These are phyloP conservation scores for Apium graveolens DNA, from an alignment of 129 eudicot species.

Conservation along the genomic window DNA sequence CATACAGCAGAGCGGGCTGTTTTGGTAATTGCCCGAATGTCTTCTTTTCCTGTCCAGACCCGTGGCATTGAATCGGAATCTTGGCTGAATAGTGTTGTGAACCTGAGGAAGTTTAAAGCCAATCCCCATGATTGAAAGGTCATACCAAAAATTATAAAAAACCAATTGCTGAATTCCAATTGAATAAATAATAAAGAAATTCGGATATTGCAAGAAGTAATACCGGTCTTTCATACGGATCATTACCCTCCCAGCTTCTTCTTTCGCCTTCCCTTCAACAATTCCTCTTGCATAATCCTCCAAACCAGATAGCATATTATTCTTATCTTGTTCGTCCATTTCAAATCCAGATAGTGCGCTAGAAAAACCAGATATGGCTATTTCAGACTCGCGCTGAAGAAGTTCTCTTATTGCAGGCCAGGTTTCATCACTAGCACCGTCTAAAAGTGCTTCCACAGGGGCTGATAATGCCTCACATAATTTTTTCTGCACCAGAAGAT, in stretches of 20 bases:
- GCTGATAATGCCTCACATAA: constrained; percentile 66
- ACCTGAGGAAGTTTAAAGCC: constrained; percentile 34
- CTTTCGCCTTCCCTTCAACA: constrained; percentile 79
- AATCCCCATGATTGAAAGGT: background rate
- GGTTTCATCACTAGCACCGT: constrained; percentile 80
- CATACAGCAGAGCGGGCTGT: constrained; percentile 91
- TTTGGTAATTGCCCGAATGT: constrained; percentile 85
- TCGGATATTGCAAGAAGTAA: background rate
- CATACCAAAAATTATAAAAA: background rate
- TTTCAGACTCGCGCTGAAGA: constrained; percentile 68
- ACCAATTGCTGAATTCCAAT: background rate
- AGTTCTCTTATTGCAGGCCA: constrained; percentile 97
- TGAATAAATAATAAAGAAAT: background rate
- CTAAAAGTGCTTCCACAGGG: constrained; percentile 93
- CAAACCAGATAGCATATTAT: constrained; percentile 61
- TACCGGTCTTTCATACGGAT: constrained; percentile 95
- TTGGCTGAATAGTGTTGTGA: constrained; percentile 77
- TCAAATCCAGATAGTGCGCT: constrained; percentile 78
- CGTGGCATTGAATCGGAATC: constrained; percentile 96
- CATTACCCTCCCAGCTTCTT: constrained; percentile 89
- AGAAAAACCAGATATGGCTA: constrained; percentile 57
- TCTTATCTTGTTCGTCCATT: constrained; percentile 58
- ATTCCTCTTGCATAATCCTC: constrained; percentile 66
- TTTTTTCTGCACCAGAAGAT: constrained; percentile 43
- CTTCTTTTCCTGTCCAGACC: constrained; percentile 98